phyloP scores from a whole-genome alignment of 2,329 filamentous ascomycete species.

The Clarireedia paspali region DNA sequence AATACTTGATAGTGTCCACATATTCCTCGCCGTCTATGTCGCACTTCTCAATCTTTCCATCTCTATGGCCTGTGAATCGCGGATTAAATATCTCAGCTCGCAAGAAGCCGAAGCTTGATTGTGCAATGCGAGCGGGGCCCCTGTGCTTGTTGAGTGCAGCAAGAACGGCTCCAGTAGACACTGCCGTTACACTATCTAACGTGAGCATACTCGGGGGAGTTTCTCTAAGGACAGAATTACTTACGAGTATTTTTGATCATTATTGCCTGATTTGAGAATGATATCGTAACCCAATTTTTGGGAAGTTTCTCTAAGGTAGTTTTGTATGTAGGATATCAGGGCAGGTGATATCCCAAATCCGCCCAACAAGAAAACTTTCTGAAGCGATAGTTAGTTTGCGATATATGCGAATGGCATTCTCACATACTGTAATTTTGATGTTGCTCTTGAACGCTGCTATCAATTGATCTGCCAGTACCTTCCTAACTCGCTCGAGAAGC shows the following conservation, averaged over 20 bases:
- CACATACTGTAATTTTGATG: conserved; percentile 7
- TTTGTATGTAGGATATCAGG: conserved; percentile 2
- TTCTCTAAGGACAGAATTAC: not conserved
- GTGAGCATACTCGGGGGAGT: not conserved
- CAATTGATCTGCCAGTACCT: conserved; percentile 9
- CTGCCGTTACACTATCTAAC: conserved; percentile 11
- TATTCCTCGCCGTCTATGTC: conserved; percentile 11
- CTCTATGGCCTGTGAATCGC: not conserved
- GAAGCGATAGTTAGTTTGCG: not conserved
- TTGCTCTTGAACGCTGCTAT: conserved; percentile 1
- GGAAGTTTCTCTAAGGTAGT: not conserved
- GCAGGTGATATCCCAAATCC: conserved; percentile 20
- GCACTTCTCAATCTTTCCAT: not conserved
- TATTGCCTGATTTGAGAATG: not conserved
- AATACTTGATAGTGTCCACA: conserved; percentile 12
- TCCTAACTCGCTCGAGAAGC: conserved; percentile 9
- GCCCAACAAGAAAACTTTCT: conserved; percentile 21
- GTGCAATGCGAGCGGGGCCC: conserved; percentile 8
- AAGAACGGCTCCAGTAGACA: conserved; percentile 15
- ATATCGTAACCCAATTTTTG: not conserved
- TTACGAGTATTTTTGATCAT: not conserved
- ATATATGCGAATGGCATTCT: not conserved
- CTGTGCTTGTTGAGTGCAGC: conserved; percentile 13
- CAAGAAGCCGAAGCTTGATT: conserved; percentile 15
- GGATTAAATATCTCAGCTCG: conserved; percentile 4